A percentile compares a stretch with the other conserved stretches of the same genome.
Evolutionary conservation across 805 yeast genomes (phyloP).

Genomic region (Candida tibetensis): DNA sequence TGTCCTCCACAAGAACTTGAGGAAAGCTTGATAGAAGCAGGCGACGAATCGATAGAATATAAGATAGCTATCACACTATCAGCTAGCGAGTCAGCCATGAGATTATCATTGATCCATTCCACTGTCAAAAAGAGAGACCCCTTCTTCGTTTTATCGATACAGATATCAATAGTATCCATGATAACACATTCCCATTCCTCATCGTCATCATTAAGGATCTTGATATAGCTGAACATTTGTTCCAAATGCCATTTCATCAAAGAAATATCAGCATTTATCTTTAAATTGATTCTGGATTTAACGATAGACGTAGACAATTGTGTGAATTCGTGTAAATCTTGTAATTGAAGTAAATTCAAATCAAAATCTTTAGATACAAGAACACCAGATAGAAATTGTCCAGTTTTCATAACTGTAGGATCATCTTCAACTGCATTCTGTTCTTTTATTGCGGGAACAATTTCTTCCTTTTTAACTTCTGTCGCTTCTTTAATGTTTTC

Average conservation of each 20-base stretch:
- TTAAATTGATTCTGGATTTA: conserved; percentile 74
- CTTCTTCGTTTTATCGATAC: conserved; percentile 42
- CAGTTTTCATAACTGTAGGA: conserved; percentile 12
- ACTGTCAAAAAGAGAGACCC: conserved; percentile 52
- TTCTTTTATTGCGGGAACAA: conserved; percentile 2
- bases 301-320: conserved; percentile 83
- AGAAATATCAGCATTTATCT: conserved; percentile 76
- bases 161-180: conserved; percentile 42
- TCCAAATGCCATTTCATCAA: conserved; percentile 84
- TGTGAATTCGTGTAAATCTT: conserved; percentile 85
- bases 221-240: conserved; percentile 91
- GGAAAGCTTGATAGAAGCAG: conserved; percentile 88
- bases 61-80: conserved; percentile 90
- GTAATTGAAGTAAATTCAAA: conserved; percentile 74
- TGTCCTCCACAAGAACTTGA: conserved; percentile 49
- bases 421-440: conserved; percentile 3
- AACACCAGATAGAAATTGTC: conserved; percentile 66
- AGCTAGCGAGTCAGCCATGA: conserved; percentile 86
- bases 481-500: conserved; percentile 11
- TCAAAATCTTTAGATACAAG: conserved; percentile 90
- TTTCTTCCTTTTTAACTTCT: conserved; percentile 9
- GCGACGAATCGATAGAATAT: conserved; percentile 89
- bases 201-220: conserved; percentile 57
- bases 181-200: conserved; percentile 43
- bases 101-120: conserved; percentile 85